Evolutionary conservation across 345 rosid genomes (phyloP).

Genomic region (Aurinia saxatilis): DNA sequence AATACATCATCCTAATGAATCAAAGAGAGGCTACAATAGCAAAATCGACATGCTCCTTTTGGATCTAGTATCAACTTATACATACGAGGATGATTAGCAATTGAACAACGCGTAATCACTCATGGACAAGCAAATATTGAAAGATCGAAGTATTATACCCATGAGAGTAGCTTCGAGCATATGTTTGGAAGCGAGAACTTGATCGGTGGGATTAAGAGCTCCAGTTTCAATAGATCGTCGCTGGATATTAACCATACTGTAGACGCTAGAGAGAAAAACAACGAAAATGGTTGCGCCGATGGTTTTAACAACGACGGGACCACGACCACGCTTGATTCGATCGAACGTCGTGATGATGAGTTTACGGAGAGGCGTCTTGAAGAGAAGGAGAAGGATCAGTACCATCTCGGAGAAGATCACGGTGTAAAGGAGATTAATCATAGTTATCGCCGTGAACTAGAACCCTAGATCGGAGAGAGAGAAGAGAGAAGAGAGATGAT

Average conservation of each 20-base stretch:
- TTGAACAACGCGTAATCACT: no score
- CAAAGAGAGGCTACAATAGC: no score
- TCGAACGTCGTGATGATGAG: conserved; percentile 60
- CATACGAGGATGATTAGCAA: no score
- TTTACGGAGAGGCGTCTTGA: conserved; percentile 73
- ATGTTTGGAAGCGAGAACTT: conserved; percentile 60
- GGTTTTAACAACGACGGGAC: conserved; percentile 69
- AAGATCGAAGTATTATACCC: conserved; percentile 33
- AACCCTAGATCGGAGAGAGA: conserved; percentile 23
- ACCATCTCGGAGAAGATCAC: conserved; percentile 58
- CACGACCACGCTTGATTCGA: conserved; percentile 73
- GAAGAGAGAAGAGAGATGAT: neutral
- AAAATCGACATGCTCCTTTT: no score
- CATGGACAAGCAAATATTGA: no score
- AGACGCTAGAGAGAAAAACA: conserved; percentile 53
- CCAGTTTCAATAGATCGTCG: conserved; percentile 47
- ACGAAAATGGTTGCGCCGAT: conserved; percentile 49
- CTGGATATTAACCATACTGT: conserved; percentile 52
- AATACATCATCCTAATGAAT: no score
- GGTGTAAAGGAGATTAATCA: conserved; percentile 72
- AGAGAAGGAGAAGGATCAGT: conserved; percentile 53
- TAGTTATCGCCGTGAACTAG: conserved; percentile 12
- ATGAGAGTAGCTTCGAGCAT: conserved; percentile 85
- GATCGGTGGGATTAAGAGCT: conserved; percentile 68
- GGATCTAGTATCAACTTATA: no score